Evolutionary conservation across 768 basidiomycete genomes (phyloP).

Genomic region (Fomitopsis serialis): DNA sequence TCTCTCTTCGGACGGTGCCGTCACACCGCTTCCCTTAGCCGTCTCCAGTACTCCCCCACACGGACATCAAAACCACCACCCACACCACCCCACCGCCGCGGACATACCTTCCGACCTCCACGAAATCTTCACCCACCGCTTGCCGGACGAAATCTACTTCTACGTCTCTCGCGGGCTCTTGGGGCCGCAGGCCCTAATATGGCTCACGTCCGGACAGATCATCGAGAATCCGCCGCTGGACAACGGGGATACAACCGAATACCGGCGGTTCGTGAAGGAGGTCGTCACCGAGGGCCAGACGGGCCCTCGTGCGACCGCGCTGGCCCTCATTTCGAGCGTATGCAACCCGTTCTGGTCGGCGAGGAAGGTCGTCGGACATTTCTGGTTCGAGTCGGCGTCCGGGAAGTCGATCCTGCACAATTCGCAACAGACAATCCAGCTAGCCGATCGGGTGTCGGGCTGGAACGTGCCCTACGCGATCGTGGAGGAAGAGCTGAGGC

Average conservation of each 20-base stretch:
- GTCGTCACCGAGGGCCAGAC: conserved; percentile 94
- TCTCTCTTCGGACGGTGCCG: conserved; percentile 79
- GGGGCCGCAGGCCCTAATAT: conserved; percentile 87
- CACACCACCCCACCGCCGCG: conserved; percentile 68
- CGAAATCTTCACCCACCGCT: conserved; percentile 89
- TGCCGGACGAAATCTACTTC: conserved; percentile 96
- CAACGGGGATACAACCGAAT: conserved; percentile 93
- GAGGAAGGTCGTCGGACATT: conserved; percentile 63
- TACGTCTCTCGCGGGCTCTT: conserved; percentile 92
- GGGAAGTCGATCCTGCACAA: conserved; percentile 62
- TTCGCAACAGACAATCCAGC: conserved; percentile 72
- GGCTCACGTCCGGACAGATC: conserved; percentile 86
- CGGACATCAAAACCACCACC: conserved; percentile 43
- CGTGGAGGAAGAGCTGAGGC: conserved; percentile 90
- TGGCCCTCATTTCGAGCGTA: conserved; percentile 83
- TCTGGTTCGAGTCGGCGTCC: conserved; percentile 66
- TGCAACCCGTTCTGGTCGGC: conserved; percentile 77
- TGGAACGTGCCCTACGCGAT: conserved; percentile 86
- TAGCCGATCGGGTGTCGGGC: conserved; percentile 80
- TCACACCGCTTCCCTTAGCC: conserved; percentile 76
- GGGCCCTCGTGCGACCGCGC: conserved; percentile 84
- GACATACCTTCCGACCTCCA: conserved; percentile 91
- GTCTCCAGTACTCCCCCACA: conserved; percentile 44
- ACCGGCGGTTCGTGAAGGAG: conserved; percentile 92
- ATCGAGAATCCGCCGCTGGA: conserved; percentile 85